phyloP scores from a whole-genome alignment of 768 basidiomycete species.

The Tricholoma hemisulphureum region DNA sequence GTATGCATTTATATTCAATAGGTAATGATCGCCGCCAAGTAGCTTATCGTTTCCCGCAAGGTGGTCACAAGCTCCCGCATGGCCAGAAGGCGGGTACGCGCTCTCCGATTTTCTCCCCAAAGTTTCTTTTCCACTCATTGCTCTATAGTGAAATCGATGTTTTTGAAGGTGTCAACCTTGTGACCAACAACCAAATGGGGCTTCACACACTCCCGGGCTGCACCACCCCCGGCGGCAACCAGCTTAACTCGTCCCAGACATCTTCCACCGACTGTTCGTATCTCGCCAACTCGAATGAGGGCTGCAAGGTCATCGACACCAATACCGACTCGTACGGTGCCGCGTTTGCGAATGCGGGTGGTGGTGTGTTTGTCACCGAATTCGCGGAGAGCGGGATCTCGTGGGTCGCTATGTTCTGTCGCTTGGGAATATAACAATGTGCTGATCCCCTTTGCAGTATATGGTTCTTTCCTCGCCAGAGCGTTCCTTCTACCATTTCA shows the following conservation, averaged over 20 bases:
- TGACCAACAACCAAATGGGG: constrained; percentile 61
- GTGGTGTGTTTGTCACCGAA: constrained; percentile 77
- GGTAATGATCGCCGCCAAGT: not conserved
- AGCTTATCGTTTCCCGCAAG: constrained; percentile 10
- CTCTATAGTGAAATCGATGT: constrained; percentile 65
- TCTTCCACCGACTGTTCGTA: constrained; percentile 61
- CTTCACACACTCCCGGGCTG: constrained; percentile 70
- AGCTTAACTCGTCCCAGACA: constrained; percentile 49
- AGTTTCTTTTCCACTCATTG: constrained; percentile 1
- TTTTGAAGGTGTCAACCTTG: constrained; percentile 77
- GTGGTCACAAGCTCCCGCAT: constrained; percentile 55
- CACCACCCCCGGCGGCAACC: constrained; percentile 45
- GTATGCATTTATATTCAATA: constrained; percentile 22
- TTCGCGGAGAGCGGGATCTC: constrained; percentile 64
- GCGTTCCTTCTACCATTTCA: constrained; percentile 48
- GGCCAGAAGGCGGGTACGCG: constrained; percentile 61
- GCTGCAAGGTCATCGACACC: constrained; percentile 63
- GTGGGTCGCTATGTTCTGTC: constrained; percentile 35
- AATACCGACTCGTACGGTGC: constrained; percentile 59
- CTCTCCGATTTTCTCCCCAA: not conserved
- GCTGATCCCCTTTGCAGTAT: constrained; percentile 34
- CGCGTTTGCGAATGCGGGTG: constrained; percentile 61
- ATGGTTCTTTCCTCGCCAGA: constrained; percentile 61
- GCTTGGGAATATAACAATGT: not conserved
- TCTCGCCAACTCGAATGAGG: constrained; percentile 52